Evolutionary conservation across 495 filamentous ascomycete species (phyloP).

Genomic region (Platismatia glauca): DNA sequence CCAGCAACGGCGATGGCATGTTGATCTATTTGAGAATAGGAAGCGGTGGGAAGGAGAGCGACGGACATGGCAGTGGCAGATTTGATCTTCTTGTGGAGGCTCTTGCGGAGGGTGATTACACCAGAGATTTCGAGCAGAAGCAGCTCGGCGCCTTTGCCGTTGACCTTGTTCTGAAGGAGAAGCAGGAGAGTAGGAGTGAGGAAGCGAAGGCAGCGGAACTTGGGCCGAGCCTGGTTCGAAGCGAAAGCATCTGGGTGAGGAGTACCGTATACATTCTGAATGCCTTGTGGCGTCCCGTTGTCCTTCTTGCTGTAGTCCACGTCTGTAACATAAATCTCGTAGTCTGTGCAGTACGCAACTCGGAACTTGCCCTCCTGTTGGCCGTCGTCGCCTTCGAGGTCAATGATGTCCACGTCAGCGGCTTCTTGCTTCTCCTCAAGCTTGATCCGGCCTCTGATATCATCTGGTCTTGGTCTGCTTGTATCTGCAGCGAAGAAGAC

Average conservation of each 20-base stretch:
- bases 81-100: conserved; percentile 48
- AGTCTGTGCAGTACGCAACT: conserved; percentile 70
- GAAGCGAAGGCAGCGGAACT: conserved; percentile 65
- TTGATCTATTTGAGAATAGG: conserved; percentile 53
- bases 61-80: conserved; percentile 69
- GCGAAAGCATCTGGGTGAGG: conserved; percentile 42
- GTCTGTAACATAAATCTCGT: conserved; percentile 52
- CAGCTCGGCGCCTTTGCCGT: conserved; percentile 58
- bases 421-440: conserved; percentile 57
- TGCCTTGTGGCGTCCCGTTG: conserved; percentile 37
- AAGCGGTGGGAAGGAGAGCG: conserved; percentile 49
- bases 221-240: conserved; percentile 35
- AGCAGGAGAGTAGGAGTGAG: conserved; percentile 48
- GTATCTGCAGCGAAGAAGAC: conserved; percentile 65
- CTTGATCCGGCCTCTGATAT: conserved; percentile 58
- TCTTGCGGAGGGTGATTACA: conserved; percentile 42
- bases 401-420: conserved; percentile 70
- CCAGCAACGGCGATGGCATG: conserved; percentile 74
- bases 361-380: conserved; percentile 51
- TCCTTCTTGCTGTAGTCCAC: conserved; percentile 31
- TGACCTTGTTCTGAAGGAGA: conserved; percentile 44
- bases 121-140: conserved; percentile 50
- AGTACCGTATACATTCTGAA: conserved; percentile 51
- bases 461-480: conserved; percentile 43
- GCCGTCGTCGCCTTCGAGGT: conserved; percentile 34